phyloP scores from a whole-genome alignment of 441 rosid genomes.

The Lepidium campestre region DNA sequence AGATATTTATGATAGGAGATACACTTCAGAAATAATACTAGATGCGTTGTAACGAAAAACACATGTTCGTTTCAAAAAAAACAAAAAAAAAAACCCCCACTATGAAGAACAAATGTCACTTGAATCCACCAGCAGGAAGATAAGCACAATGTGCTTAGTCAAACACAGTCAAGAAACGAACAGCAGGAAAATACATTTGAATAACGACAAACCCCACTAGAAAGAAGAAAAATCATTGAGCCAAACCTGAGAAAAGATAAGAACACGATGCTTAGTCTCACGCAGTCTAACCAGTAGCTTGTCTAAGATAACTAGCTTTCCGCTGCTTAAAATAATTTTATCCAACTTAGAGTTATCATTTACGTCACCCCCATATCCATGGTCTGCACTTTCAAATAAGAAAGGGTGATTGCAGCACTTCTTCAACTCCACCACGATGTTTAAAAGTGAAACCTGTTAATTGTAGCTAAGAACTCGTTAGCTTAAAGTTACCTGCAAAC shows the following conservation, averaged over 20 bases:
- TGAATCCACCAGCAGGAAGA: not conserved
- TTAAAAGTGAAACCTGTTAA: constrained; percentile 91
- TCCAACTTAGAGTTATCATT: constrained; percentile 81
- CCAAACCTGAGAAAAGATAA: constrained; percentile 96
- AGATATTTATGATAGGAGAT: not conserved
- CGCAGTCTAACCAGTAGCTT: constrained; percentile 90
- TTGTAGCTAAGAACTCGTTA: constrained; percentile 21
- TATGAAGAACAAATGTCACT: not conserved
- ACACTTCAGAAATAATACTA: not conserved
- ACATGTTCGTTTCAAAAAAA: not conserved
- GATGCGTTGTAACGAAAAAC: not conserved
- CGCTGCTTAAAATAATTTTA: constrained; percentile 92
- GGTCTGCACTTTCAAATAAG: constrained; percentile 99
- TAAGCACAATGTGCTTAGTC: not conserved
- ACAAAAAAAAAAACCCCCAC: not conserved
- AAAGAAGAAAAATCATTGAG: constrained; percentile 10
- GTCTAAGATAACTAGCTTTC: constrained; percentile 97
- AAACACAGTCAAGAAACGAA: constrained; percentile 2
- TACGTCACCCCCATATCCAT: constrained; percentile 92
- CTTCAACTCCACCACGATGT: constrained; percentile 99
- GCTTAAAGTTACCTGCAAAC: constrained; percentile 5
- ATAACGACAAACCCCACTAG: not conserved
- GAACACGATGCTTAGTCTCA: constrained; percentile 94
- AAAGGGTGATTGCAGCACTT: constrained; percentile 99
- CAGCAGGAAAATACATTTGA: constrained; percentile 5